phyloP scores from a whole-genome alignment of 1,284 basidiomycete genomes.

The Heliocybe sulcata region DNA sequence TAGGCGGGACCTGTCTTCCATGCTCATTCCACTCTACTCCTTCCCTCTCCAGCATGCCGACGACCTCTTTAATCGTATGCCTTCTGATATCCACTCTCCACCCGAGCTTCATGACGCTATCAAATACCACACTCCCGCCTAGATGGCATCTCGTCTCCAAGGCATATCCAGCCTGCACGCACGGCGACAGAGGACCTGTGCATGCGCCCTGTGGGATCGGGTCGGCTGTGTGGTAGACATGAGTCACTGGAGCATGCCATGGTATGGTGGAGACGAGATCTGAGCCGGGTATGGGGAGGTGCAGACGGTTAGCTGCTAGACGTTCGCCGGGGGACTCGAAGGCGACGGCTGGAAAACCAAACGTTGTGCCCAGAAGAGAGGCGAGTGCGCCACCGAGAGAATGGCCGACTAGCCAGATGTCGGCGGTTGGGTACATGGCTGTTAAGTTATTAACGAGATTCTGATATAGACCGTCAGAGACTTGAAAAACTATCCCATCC shows the following conservation, averaged over 20 bases:
- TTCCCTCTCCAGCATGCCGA: conserved; percentile 68
- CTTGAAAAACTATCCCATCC: too few relatives aligned
- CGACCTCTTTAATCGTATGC: conserved; percentile 73
- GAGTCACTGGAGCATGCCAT: conserved; percentile 41
- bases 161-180: conserved; percentile 63
- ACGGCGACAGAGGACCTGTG: conserved; percentile 59
- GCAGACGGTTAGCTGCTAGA: conserved; percentile 80
- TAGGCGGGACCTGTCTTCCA: conserved; percentile 23
- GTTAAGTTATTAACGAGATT: conserved; percentile 79
- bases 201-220: conserved; percentile 77
- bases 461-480: conserved; percentile 20
- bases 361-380: conserved; percentile 84
- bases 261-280: conserved; percentile 9
- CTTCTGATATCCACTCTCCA: conserved; percentile 80
- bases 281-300: conserved; percentile 66
- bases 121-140: conserved; percentile 82
- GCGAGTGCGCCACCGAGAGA: conserved; percentile 87
- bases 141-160: conserved; percentile 54
- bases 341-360: conserved; percentile 89
- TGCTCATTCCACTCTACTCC: conserved; percentile 34
- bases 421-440: conserved; percentile 75
- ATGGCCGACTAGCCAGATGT: conserved; percentile 91
- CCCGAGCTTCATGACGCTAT: conserved; percentile 77
- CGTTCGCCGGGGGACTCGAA: conserved; percentile 93
- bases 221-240: conserved; percentile 78